phyloP scores from a whole-genome alignment of 148 eudicot genomes.

The Persicaria maculosa region DNA sequence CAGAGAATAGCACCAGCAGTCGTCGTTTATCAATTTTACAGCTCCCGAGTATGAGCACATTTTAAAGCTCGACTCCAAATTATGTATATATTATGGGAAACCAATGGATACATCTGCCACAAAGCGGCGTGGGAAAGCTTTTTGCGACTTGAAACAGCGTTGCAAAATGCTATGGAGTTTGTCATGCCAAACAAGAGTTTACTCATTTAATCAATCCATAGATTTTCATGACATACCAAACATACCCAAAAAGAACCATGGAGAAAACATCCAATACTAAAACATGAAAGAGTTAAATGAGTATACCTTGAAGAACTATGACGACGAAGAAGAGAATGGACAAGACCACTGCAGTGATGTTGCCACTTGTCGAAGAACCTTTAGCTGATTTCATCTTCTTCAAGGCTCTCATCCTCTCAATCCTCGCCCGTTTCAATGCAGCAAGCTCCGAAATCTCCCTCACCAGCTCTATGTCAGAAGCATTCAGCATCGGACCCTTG shows the following conservation, averaged over 20 bases:
- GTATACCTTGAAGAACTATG: slow-evolving; percentile 59
- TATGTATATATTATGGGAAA: background rate
- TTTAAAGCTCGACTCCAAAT: no score
- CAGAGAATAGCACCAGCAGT: no score
- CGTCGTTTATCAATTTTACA: background rate
- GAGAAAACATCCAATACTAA: background rate
- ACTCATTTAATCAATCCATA: no score
- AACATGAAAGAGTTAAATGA: background rate
- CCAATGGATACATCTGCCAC: no score
- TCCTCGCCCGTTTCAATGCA: slow-evolving; percentile 57
- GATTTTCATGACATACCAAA: no score
- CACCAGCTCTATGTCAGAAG: slow-evolving; percentile 51
- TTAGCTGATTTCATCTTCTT: slow-evolving; percentile 53
- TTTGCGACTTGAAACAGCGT: no score
- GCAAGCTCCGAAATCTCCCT: slow-evolving; percentile 55
- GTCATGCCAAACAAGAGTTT: no score
- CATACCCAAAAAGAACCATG: no score
- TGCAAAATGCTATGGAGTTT: no score
- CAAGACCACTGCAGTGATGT: slow-evolving; percentile 38
- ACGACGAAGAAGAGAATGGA: slow-evolving; percentile 48
- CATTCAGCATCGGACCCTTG: slow-evolving; percentile 50
- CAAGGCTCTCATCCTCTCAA: slow-evolving; percentile 46
- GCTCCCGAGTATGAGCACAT: background rate
- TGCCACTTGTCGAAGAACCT: slow-evolving; percentile 30
- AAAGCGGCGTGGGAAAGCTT: no score